Evolutionary conservation across 2,329 filamentous ascomycete species (phyloP).

Genomic region (Ascochyta koolunga): DNA sequence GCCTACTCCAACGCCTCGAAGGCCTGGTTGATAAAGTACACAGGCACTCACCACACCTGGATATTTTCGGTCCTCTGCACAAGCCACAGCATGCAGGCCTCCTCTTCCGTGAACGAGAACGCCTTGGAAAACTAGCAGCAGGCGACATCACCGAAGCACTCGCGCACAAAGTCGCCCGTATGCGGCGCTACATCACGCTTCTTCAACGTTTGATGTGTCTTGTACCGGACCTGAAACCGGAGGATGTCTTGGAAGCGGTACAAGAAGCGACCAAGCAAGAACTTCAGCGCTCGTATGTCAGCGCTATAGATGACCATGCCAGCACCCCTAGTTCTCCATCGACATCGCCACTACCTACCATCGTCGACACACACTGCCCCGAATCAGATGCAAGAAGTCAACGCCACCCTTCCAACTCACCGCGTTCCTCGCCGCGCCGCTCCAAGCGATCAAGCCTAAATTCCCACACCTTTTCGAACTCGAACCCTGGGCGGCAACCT

Average conservation of each 20-base stretch:
- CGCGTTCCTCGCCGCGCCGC: neutral
- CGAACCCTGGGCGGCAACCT: neutral
- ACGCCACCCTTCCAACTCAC: slow-evolving; percentile 2
- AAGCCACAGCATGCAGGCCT: slow-evolving; percentile 29
- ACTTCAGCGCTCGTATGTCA: slow-evolving; percentile 29
- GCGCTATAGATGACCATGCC: slow-evolving; percentile 21
- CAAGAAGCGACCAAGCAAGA: slow-evolving; percentile 30
- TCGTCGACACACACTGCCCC: slow-evolving; percentile 6
- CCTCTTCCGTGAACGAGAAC: slow-evolving; percentile 37
- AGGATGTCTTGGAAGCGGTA: slow-evolving; percentile 27
- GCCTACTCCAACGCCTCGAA: slow-evolving; percentile 44
- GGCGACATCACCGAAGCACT: slow-evolving; percentile 24
- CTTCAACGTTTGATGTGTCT: slow-evolving; percentile 40
- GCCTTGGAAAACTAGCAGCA: slow-evolving; percentile 31
- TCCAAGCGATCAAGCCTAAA: slow-evolving; percentile 19
- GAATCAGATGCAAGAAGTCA: slow-evolving; percentile 9
- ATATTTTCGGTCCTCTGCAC: slow-evolving; percentile 39
- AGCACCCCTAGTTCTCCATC: neutral
- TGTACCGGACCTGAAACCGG: slow-evolving; percentile 27
- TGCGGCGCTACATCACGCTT: slow-evolving; percentile 37
- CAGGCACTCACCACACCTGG: slow-evolving; percentile 30
- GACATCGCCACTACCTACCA: neutral
- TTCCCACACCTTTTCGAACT: neutral
- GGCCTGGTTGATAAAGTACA: slow-evolving; percentile 44
- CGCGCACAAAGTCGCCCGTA: slow-evolving; percentile 34